Evolutionary conservation across 176 grass and related monocot species (phyloP).

Genomic region (Stipa capillata): DNA sequence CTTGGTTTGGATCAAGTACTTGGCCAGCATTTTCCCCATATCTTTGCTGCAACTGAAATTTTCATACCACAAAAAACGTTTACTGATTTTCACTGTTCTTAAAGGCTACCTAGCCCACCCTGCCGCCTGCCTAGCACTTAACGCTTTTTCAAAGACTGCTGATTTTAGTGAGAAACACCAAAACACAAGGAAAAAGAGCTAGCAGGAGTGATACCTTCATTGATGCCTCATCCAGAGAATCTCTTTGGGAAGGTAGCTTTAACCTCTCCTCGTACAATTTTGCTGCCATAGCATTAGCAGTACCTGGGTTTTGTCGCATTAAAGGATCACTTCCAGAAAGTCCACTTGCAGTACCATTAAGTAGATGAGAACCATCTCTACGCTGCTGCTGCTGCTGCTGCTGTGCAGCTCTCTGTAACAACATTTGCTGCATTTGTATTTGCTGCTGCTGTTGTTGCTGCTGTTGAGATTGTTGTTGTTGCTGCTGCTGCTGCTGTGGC

Average conservation of each 20-base stretch:
- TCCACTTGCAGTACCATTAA: conserved; percentile 46
- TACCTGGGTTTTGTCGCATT: conserved; percentile 34
- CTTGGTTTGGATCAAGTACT: conserved; percentile 49
- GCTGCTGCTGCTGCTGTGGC: neutral
- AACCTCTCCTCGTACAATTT: conserved; percentile 76
- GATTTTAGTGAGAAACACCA: neutral
- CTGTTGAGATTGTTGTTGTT: neutral
- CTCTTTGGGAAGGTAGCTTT: conserved; percentile 58
- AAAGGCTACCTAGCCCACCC: neutral
- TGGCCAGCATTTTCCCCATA: conserved; percentile 62
- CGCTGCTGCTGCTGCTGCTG: conserved; percentile 39
- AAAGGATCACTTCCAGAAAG: conserved; percentile 34
- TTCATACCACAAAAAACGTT: neutral
- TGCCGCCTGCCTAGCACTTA: neutral
- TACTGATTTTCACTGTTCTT: neutral
- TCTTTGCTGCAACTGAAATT: conserved; percentile 25
- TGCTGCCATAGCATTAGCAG: conserved; percentile 58
- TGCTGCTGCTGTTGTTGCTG: conserved; percentile 35
- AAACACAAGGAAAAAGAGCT: neutral
- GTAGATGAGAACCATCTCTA: conserved; percentile 40
- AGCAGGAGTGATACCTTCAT: conserved; percentile 44
- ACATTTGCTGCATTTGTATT: conserved; percentile 51
- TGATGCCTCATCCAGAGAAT: conserved; percentile 63
- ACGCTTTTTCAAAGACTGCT: neutral
- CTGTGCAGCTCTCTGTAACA: conserved; percentile 33